Conservation (phyloP, 495 filamentous ascomycete species). For the Bacidia gigantensis region DNA sequence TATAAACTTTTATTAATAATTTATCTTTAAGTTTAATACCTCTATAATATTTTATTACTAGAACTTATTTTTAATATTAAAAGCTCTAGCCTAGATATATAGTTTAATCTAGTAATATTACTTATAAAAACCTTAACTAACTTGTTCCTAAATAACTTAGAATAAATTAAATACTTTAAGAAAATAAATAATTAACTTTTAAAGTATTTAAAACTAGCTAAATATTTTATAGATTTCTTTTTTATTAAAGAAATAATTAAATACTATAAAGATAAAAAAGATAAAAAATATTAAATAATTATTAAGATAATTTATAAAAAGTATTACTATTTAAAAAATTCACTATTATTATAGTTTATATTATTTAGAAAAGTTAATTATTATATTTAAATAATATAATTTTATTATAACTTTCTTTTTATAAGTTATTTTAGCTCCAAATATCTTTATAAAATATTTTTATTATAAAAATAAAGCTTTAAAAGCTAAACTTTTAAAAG, state of each 20-base stretch:
- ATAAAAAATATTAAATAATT: not conserved
- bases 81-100: not conserved
- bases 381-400: not conserved
- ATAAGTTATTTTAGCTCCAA: too few species aligned
- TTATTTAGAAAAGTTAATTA: not conserved
- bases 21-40: not conserved
- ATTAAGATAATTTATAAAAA: not conserved
- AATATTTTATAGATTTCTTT: not conserved
- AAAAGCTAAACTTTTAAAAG: too few species aligned
- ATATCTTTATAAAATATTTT: too few species aligned
- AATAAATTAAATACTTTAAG: too few species aligned
- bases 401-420: too few species aligned
- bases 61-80: not conserved
- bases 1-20: not conserved
- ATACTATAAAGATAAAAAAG: not conserved
- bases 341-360: not conserved
- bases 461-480: too few species aligned
- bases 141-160: too few species aligned
- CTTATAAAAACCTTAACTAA: too few species aligned
- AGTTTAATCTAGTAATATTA: too few species aligned
- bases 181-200: not conserved
- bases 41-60: not conserved
- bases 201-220: not conserved
- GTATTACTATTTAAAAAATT: not conserved
- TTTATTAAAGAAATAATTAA: too few species aligned